A percentile compares a stretch with the other conserved stretches of the same genome.
These are phyloP conservation scores for Sordaria brevicollis DNA, from an alignment of 495 filamentous ascomycete genomes.

Conservation along the genomic window DNA sequence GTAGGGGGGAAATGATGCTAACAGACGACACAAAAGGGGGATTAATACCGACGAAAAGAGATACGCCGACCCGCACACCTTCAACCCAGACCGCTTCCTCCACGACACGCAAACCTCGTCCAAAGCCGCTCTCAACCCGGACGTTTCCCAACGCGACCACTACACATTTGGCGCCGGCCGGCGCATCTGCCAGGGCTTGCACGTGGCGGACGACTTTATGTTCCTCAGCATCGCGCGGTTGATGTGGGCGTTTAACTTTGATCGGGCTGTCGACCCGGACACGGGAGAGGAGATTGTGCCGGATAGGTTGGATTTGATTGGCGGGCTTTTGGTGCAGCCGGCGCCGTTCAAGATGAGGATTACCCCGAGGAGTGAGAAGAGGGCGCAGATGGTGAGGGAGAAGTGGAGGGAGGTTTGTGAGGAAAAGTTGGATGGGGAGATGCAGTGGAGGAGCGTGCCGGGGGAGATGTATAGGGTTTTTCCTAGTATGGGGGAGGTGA, in stretches of 20 bases:
- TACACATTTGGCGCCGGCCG: slow-evolving; percentile 46
- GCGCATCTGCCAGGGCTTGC: slow-evolving; percentile 42
- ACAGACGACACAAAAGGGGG: slow-evolving; percentile 17
- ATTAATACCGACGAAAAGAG: slow-evolving; percentile 31
- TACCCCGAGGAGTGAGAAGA: slow-evolving; percentile 9
- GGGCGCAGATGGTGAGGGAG: slow-evolving; percentile 13
- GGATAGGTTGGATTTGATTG: slow-evolving; percentile 19
- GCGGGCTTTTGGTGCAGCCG: slow-evolving; percentile 16
- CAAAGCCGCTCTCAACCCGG: slow-evolving; percentile 25
- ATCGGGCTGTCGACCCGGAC: slow-evolving; percentile 8
- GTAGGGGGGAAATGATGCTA: slow-evolving; percentile 19
- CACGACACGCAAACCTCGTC: slow-evolving; percentile 14
- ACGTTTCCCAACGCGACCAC: slow-evolving; percentile 25
- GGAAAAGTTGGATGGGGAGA: slow-evolving; percentile 9
- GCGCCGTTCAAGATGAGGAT: slow-evolving; percentile 10
- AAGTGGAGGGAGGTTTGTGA: slow-evolving; percentile 17
- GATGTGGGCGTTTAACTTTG: slow-evolving; percentile 40
- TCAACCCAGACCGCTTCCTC: slow-evolving; percentile 39
- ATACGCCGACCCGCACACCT: slow-evolving; percentile 32
- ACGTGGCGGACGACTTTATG: slow-evolving; percentile 38
- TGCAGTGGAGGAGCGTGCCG: slow-evolving; percentile 16
- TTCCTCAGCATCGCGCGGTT: slow-evolving; percentile 34
- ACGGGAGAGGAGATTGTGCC: slow-evolving; percentile 19
- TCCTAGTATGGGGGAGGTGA: not conserved
- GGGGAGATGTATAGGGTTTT: not conserved